phyloP scores from a whole-genome alignment of 345 rosid species.

The Cardiospermum halicacabum region DNA sequence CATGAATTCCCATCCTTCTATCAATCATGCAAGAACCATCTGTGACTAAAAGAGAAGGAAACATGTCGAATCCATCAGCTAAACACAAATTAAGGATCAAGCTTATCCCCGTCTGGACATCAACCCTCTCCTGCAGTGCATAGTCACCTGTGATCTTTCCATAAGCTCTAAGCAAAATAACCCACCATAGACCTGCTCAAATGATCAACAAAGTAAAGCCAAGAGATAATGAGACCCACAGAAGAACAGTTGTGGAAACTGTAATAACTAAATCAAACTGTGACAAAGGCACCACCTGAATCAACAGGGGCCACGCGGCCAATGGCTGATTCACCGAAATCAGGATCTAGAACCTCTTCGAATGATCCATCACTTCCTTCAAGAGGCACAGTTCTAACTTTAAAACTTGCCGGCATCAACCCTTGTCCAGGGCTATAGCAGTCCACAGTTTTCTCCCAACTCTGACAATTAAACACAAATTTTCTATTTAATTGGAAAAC shows the following conservation, averaged over 20 bases:
- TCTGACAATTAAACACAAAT: slow-evolving; percentile 40
- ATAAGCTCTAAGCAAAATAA: slow-evolving; percentile 82
- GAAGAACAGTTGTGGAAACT: neutral
- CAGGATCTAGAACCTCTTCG: slow-evolving; percentile 89
- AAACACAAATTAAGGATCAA: slow-evolving; percentile 77
- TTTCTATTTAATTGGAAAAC: neutral
- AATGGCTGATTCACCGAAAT: slow-evolving; percentile 94
- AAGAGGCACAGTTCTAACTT: slow-evolving; percentile 62
- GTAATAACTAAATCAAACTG: neutral
- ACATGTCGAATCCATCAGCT: slow-evolving; percentile 94
- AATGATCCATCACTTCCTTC: slow-evolving; percentile 56
- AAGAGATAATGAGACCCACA: neutral
- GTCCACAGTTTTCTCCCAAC: slow-evolving; percentile 99
- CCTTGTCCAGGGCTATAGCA: slow-evolving; percentile 97
- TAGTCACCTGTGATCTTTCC: slow-evolving; percentile 89
- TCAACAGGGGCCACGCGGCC: slow-evolving; percentile 98
- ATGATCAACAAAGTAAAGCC: neutral
- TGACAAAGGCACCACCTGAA: slow-evolving; percentile 47
- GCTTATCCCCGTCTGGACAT: slow-evolving; percentile 92
- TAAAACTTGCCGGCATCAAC: slow-evolving; percentile 96
- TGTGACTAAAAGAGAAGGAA: slow-evolving; percentile 86
- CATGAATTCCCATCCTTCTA: slow-evolving; percentile 96
- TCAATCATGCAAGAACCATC: slow-evolving; percentile 99
- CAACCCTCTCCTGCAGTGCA: slow-evolving; percentile 85
- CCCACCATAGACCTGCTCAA: slow-evolving; percentile 84